phyloP scores from a whole-genome alignment of 768 basidiomycete species.

The Naganishia vaughanmartiniae region DNA sequence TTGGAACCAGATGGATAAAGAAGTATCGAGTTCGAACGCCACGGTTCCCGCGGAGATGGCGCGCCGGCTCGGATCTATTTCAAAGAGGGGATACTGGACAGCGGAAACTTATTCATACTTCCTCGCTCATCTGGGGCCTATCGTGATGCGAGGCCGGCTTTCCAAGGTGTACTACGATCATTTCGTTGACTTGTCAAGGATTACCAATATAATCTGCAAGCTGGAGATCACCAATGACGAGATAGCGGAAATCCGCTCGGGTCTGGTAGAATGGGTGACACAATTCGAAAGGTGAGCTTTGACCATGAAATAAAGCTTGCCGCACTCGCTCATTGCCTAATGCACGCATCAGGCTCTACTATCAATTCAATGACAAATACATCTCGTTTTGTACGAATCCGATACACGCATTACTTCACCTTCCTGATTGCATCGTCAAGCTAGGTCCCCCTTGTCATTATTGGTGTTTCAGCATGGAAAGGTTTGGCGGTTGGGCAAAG shows the following conservation, averaged over 20 bases:
- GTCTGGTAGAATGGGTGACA: neutral
- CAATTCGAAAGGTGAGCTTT: neutral
- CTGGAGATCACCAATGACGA: neutral
- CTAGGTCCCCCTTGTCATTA: neutral
- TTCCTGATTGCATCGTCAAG: neutral
- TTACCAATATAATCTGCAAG: neutral
- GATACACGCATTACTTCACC: neutral
- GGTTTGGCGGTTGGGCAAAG: constrained; percentile 1
- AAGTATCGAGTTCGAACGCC: neutral
- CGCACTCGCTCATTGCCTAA: neutral
- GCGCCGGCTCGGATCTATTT: neutral
- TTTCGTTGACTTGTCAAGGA: neutral
- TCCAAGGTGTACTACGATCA: neutral
- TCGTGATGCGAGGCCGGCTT: neutral
- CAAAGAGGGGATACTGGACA: neutral
- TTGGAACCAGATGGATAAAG: neutral
- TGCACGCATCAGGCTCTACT: neutral
- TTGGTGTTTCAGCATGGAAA: constrained; percentile 15
- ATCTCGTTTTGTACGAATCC: neutral
- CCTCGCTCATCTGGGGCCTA: neutral
- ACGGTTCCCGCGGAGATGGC: neutral
- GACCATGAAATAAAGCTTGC: neutral
- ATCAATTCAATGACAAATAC: neutral
- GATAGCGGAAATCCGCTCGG: neutral
- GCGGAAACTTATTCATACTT: constrained; percentile 4